Conservation (phyloP, 1,284 basidiomycete species). For the Pisolithus thermaeus region DNA sequence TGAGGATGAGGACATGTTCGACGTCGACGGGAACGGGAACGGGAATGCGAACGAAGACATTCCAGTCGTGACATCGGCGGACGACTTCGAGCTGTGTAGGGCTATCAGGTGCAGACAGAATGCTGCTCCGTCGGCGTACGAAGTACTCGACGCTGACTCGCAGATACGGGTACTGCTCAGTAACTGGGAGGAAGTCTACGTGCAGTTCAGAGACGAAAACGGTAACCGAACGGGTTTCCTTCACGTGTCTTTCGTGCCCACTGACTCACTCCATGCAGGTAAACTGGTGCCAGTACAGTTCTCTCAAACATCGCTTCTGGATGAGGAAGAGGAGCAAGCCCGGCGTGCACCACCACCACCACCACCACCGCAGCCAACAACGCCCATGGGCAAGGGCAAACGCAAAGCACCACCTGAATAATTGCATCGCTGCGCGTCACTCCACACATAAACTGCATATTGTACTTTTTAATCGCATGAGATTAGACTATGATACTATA, state of each 20-base stretch:
- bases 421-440: background rate
- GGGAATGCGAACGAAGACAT: constrained; percentile 32
- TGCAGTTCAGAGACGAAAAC: constrained; percentile 56
- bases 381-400: constrained; percentile 38
- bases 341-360: constrained; percentile 13
- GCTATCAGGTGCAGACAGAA: constrained; percentile 40
- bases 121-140: constrained; percentile 36
- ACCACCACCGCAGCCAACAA: constrained; percentile 13
- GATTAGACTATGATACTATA: constrained; percentile 13
- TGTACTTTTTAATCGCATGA: constrained; percentile 11
- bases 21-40: constrained; percentile 20
- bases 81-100: constrained; percentile 64
- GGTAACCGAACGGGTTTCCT: constrained; percentile 37
- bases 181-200: constrained; percentile 61
- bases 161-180: constrained; percentile 44
- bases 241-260: constrained; percentile 1
- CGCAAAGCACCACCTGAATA: constrained; percentile 37
- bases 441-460: background rate
- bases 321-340: constrained; percentile 36
- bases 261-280: constrained; percentile 25
- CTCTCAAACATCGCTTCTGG: constrained; percentile 33
- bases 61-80: constrained; percentile 36
- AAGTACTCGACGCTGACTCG: constrained; percentile 40
- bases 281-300: constrained; percentile 39
- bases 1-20: constrained; percentile 21